Evolutionary conservation across 805 yeast species (phyloP), one percentile per base, ranked within the genome.

Genomic region (Candida maltosa): DNA sequence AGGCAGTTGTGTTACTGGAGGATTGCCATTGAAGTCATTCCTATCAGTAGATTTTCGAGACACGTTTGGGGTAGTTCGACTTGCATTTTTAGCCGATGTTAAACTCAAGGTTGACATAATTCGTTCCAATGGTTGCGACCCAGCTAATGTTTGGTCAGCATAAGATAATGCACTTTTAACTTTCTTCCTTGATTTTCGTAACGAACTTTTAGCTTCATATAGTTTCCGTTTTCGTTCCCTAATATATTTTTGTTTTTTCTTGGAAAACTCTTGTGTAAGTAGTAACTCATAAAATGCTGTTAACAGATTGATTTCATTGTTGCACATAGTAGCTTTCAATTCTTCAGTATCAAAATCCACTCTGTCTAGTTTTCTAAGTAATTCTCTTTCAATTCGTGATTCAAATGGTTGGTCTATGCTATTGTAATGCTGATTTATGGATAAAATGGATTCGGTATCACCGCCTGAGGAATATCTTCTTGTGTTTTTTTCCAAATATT

Each of bases 221-320:
- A 60, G 59, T 41, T 52, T 50, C 46, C 53, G 56, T 32, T 52
- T 65, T 32, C 58, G 54, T 26, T 56, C 60, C 14, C 47, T 48
- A 32, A 54, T 41, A 30, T 62, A 56, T 21, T 52, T 53, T 33
- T 45, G 44, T 40, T 56, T 61, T 47, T 65, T 65, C 32, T 56
- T 56, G 9, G 49, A 40, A 32, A 56, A 61, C 44, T 76, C 80
- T 31, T 64, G 61, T 16, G 83, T 87, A 19, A 82, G 57, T 12
- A 79, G 57, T 14, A 87, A 62, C 30, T 80, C 80, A 82, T 89
- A 87, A 38, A 81, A 69, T 0, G 91, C 95, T 10, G 84, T 76
- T 11, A 84, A 60, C 0, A 87, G 66, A 56, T 85, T 93, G 58
- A 86, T 76, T 38, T 80, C 77, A 31, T 73, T 70, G 38, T 72